A percentile compares a stretch with the other conserved stretches of the same genome.
phyloP scores from a whole-genome alignment of 2,329 filamentous ascomycete genomes.

The Fusarium beomiforme region DNA sequence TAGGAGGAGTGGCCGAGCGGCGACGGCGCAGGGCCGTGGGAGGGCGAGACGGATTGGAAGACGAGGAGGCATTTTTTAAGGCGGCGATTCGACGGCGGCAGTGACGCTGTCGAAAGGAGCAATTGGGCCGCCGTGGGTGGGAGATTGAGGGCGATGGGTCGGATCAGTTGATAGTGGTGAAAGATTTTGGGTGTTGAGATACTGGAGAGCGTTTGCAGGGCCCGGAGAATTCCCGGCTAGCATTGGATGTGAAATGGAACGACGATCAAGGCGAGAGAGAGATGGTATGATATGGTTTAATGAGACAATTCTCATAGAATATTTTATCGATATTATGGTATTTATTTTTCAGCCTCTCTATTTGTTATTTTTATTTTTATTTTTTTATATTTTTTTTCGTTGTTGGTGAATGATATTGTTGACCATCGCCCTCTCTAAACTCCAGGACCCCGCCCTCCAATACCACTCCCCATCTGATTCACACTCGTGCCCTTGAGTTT shows the following conservation, averaged over 20 bases:
- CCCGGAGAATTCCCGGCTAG: slow-evolving; percentile 40
- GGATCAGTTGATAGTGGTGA: slow-evolving; percentile 30
- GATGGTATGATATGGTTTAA: background rate
- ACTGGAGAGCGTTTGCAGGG: slow-evolving; percentile 24
- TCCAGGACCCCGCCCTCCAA: slow-evolving; percentile 57
- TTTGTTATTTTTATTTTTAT: background rate
- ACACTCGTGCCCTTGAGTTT: slow-evolving; percentile 67
- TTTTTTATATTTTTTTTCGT: background rate
- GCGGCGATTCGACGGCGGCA: slow-evolving; percentile 9
- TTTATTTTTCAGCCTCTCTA: background rate
- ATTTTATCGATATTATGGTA: background rate
- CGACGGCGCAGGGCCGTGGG: slow-evolving; percentile 49
- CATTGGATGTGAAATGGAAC: background rate
- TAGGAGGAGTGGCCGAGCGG: slow-evolving; percentile 54
- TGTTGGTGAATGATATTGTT: background rate
- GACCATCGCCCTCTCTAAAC: slow-evolving; percentile 30
- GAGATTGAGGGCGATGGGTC: slow-evolving; percentile 6
- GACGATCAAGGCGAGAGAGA: background rate
- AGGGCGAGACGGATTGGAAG: slow-evolving; percentile 57
- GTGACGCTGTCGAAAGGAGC: slow-evolving; percentile 14
- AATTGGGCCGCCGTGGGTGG: slow-evolving; percentile 30
- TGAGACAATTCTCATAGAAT: background rate
- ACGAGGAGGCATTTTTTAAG: slow-evolving; percentile 56
- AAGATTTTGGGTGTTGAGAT: slow-evolving; percentile 39
- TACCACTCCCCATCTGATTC: slow-evolving; percentile 65